These are phyloP conservation scores for Boletus coffeatus DNA, from an alignment of 1,284 basidiomycete genomes.

Conservation along the genomic window DNA sequence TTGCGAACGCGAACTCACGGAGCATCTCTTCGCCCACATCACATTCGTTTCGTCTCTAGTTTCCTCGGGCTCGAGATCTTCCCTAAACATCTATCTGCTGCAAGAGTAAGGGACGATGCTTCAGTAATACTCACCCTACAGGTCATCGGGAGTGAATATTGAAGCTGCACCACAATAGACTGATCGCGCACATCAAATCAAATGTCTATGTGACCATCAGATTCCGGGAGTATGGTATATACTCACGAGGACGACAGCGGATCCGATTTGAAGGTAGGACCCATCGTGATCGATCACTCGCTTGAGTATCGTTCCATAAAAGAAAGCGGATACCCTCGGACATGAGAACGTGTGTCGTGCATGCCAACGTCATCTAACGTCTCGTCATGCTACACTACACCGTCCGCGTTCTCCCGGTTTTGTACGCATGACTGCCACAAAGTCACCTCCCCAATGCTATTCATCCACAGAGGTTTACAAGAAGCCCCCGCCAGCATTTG, in stretches of 20 bases:
- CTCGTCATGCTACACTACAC: not conserved
- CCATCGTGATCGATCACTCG: constrained; percentile 59
- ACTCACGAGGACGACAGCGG: constrained; percentile 46
- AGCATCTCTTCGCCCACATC: constrained; percentile 19
- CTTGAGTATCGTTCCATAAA: constrained; percentile 78
- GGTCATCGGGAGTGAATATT: too few species aligned
- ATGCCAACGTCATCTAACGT: not conserved
- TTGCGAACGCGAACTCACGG: constrained; percentile 18
- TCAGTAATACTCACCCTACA: too few species aligned
- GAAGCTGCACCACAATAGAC: too few species aligned
- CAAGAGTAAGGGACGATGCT: too few species aligned
- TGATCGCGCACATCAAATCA: too few species aligned
- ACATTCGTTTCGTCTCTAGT: constrained; percentile 8
- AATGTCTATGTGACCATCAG: constrained; percentile 1
- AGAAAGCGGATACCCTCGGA: constrained; percentile 55
- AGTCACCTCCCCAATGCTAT: not conserved
- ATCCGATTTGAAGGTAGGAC: constrained; percentile 48
- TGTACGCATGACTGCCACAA: not conserved
- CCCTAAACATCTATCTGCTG: too few species aligned
- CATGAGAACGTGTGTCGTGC: not conserved
- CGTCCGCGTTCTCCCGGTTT: not conserved
- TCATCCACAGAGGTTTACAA: constrained; percentile 17
- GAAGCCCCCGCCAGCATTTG: constrained; percentile 41
- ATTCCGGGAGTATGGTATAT: not conserved
- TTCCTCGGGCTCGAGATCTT: not conserved